phyloP scores from a whole-genome alignment of 2,329 filamentous ascomycete species.

The Talaromyces funiculosus region DNA sequence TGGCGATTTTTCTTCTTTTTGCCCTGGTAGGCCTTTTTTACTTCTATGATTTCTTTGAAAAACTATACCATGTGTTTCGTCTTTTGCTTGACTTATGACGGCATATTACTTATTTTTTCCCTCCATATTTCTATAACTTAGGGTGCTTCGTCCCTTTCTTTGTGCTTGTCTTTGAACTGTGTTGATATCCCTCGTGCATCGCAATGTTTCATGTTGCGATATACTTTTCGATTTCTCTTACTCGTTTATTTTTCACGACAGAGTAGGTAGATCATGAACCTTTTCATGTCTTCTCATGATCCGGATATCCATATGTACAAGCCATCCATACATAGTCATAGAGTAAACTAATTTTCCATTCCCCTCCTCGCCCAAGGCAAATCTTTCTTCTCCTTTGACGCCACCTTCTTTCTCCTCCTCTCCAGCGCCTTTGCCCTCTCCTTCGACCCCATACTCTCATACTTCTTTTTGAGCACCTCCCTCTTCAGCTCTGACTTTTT shows the following conservation, averaged over 20 bases:
- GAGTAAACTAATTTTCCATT: not conserved
- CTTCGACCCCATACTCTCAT: slow-evolving; percentile 74
- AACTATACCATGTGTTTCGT: slow-evolving; percentile 7
- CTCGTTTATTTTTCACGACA: slow-evolving; percentile 2
- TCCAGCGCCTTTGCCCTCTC: slow-evolving; percentile 81
- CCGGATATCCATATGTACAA: not conserved
- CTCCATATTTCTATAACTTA: not conserved
- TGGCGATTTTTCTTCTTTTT: not conserved
- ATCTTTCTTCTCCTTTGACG: slow-evolving; percentile 75
- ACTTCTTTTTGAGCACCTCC: slow-evolving; percentile 70
- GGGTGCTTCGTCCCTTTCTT: slow-evolving; percentile 8
- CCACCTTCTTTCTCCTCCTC: slow-evolving; percentile 81
- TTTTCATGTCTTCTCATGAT: slow-evolving; percentile 1
- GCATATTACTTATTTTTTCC: not conserved
- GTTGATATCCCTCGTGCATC: slow-evolving; percentile 11
- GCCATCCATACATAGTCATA: not conserved
- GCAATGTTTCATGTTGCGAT: slow-evolving; percentile 15
- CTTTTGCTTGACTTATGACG: not conserved
- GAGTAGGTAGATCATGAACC: slow-evolving; percentile 10
- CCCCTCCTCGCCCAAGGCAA: slow-evolving; percentile 54
- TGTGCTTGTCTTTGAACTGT: slow-evolving; percentile 6
- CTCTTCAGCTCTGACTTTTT: slow-evolving; percentile 93
- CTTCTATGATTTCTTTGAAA: not conserved
- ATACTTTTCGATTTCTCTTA: not conserved
- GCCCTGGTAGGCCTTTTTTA: slow-evolving; percentile 4